Conservation (phyloP, 805 yeast species). For the Cyberlindnera euphorbiae region DNA sequence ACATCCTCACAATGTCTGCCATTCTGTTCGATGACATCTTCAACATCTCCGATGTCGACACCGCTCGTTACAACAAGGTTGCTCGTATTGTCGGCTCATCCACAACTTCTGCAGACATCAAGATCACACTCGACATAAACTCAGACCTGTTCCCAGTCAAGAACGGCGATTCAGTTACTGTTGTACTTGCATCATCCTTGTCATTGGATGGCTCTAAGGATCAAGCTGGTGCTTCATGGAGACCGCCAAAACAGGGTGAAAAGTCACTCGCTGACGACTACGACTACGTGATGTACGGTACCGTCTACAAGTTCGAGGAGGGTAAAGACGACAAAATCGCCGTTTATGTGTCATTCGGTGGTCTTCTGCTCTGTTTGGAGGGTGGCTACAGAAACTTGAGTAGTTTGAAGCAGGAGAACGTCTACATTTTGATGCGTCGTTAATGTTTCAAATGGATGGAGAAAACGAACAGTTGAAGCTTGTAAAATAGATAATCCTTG, state of each 20-base stretch:
- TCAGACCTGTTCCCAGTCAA: conserved; percentile 86
- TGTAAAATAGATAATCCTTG: too few relatives aligned
- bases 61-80: conserved; percentile 89
- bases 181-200: conserved; percentile 79
- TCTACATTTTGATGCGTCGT: conserved; percentile 81
- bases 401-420: conserved; percentile 87
- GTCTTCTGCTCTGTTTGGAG: conserved; percentile 86
- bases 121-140: conserved; percentile 84
- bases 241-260: conserved; percentile 72
- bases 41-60: conserved; percentile 75
- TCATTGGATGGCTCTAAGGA: conserved; percentile 45
- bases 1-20: conserved; percentile 44
- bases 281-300: conserved; percentile 97
- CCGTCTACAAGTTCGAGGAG: conserved; percentile 95
- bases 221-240: conserved; percentile 40
- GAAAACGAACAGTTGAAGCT: too few relatives aligned
- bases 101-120: conserved; percentile 73
- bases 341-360: conserved; percentile 94
- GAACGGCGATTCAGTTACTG: conserved; percentile 70
- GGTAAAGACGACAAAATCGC: conserved; percentile 57
- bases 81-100: conserved; percentile 85
- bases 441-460: conserved; percentile 10
- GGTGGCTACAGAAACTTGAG: conserved; percentile 91
- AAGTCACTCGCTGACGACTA: conserved; percentile 91
- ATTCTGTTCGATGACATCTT: conserved; percentile 92